Evolutionary conservation across 2,329 filamentous ascomycete genomes (phyloP).

Genomic region (Colletotrichum sp.): DNA sequence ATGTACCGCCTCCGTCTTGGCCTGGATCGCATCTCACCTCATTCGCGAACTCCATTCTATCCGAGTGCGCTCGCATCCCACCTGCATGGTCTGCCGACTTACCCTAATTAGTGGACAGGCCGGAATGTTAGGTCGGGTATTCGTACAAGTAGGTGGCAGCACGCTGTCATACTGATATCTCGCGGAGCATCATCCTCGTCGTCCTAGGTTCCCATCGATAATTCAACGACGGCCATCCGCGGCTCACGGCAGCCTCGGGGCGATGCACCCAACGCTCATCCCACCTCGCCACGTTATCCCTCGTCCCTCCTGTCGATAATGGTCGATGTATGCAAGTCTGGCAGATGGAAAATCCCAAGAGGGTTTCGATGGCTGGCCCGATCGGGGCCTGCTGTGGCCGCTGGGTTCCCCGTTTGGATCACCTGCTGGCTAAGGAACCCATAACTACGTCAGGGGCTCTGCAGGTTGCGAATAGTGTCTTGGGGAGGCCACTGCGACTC

Average conservation of each 20-base stretch:
- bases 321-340: slow-evolving; percentile 3
- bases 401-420: neutral
- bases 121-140: neutral
- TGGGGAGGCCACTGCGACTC: neutral
- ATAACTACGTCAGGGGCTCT: slow-evolving; percentile 10
- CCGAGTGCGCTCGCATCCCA: neutral
- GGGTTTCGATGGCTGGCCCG: slow-evolving; percentile 12
- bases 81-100: neutral
- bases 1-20: neutral
- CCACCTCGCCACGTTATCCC: neutral
- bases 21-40: neutral
- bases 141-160: neutral
- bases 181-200: neutral
- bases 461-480: neutral
- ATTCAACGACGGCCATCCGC: neutral
- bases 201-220: neutral
- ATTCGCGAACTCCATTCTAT: neutral
- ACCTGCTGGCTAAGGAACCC: neutral
- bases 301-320: neutral
- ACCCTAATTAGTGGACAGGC: neutral
- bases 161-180: neutral
- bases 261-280: neutral
- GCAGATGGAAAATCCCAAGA: neutral
- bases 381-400: neutral
- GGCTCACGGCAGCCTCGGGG: neutral